Evolutionary conservation across 768 basidiomycete species (phyloP).

Genomic region (Kwoniella europaea): DNA sequence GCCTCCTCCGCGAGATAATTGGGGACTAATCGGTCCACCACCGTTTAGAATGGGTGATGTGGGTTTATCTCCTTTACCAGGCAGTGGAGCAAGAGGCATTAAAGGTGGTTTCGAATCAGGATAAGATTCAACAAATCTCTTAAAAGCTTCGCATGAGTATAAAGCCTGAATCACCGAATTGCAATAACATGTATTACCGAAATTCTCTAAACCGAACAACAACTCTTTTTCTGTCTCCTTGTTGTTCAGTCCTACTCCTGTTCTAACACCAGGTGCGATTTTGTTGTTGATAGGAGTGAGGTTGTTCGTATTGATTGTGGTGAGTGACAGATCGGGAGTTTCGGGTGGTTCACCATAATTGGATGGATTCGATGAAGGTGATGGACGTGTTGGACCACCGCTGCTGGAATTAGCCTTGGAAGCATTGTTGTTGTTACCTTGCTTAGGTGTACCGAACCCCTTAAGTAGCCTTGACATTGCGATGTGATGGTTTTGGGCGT

Average conservation of each 20-base stretch:
- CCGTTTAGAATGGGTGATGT: slow-evolving; percentile 13
- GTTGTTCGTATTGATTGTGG: background rate
- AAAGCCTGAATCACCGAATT: slow-evolving; percentile 98
- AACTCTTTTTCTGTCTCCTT: slow-evolving; percentile 53
- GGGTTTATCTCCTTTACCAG: slow-evolving; percentile 35
- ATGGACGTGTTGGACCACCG: slow-evolving; percentile 2
- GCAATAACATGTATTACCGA: slow-evolving; percentile 98
- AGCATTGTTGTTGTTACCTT: slow-evolving; percentile 1
- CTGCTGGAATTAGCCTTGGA: background rate
- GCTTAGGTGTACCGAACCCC: slow-evolving; percentile 21
- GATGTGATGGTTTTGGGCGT: background rate
- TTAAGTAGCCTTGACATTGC: slow-evolving; percentile 13
- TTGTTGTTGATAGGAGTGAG: background rate
- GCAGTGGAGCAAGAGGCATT: slow-evolving; percentile 60
- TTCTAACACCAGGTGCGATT: slow-evolving; percentile 1
- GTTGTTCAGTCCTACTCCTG: slow-evolving; percentile 19
- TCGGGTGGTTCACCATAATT: slow-evolving; percentile 10
- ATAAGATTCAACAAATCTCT: slow-evolving; percentile 73
- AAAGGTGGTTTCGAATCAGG: slow-evolving; percentile 65
- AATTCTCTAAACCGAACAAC: slow-evolving; percentile 92
- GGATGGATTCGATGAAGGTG: background rate
- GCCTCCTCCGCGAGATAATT: slow-evolving; percentile 11
- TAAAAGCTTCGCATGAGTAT: slow-evolving; percentile 92
- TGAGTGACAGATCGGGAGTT: slow-evolving; percentile 1
- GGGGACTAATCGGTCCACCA: slow-evolving; percentile 21